Percentiles rank a stretch among this genome's conserved stretches.
Evolutionary conservation across 2,329 filamentous ascomycete species (phyloP).

Genomic region (Biscogniauxia marginata): DNA sequence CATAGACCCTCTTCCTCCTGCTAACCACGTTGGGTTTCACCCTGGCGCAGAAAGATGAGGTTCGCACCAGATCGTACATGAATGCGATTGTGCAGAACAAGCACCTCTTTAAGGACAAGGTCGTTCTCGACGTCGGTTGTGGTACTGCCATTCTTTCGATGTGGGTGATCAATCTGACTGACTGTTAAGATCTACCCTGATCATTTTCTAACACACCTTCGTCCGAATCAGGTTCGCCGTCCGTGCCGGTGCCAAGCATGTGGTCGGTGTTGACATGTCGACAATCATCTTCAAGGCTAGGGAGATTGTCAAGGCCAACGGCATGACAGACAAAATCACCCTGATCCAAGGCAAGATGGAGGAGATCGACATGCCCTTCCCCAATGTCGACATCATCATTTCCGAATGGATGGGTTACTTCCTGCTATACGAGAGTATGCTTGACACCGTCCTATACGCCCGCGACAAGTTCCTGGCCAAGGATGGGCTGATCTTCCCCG

Average conservation of each 20-base stretch:
- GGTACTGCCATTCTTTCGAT: slow-evolving; percentile 98
- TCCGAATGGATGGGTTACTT: slow-evolving; percentile 99
- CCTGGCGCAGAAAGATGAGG: slow-evolving; percentile 83
- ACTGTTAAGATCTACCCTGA: neutral
- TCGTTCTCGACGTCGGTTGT: slow-evolving; percentile 96
- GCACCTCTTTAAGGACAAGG: slow-evolving; percentile 79
- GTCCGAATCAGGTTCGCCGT: slow-evolving; percentile 77
- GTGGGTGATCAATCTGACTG: slow-evolving; percentile 51
- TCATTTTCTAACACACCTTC: slow-evolving; percentile 6
- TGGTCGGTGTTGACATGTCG: slow-evolving; percentile 99
- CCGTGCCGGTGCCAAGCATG: slow-evolving; percentile 94
- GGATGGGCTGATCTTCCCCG: slow-evolving; percentile 93
- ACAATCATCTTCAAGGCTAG: slow-evolving; percentile 98
- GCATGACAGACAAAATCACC: slow-evolving; percentile 93
- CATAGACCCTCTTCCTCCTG: slow-evolving; percentile 12
- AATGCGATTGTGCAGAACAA: slow-evolving; percentile 97
- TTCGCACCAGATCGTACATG: slow-evolving; percentile 94
- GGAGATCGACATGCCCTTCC: slow-evolving; percentile 88
- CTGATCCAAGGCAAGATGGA: slow-evolving; percentile 99
- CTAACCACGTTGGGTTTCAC: slow-evolving; percentile 22
- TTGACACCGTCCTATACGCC: slow-evolving; percentile 96
- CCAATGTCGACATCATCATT: slow-evolving; percentile 98
- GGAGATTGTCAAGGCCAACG: slow-evolving; percentile 91
- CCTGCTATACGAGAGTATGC: slow-evolving; percentile 96
- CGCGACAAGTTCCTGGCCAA: slow-evolving; percentile 86